Evolutionary conservation across 2,329 filamentous ascomycete genomes (phyloP).

Genomic region (Chaetoscypha palmicola): DNA sequence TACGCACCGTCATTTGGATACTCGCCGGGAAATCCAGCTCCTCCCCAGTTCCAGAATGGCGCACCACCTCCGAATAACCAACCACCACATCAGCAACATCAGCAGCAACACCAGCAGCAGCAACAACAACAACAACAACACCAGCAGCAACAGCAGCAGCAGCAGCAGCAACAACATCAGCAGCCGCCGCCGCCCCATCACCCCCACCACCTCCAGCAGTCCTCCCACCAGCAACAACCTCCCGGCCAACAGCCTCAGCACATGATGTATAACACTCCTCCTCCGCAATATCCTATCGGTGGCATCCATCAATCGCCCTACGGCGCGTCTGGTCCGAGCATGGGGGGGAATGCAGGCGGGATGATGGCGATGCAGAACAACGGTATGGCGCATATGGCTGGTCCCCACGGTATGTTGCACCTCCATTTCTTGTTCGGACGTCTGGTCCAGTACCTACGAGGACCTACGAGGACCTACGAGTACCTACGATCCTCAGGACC

Average conservation of each 20-base stretch:
- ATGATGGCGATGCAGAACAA: conserved; percentile 52
- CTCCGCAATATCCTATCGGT: conserved; percentile 24
- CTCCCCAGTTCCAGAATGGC: conserved; percentile 15
- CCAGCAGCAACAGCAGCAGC: background rate
- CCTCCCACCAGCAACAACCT: conserved; percentile 19
- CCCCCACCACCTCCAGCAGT: conserved; percentile 4
- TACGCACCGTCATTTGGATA: conserved; percentile 15
- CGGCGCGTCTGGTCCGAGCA: conserved; percentile 19
- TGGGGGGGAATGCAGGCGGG: conserved; percentile 25
- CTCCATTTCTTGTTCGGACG: conserved; percentile 5
- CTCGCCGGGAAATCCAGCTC: conserved; percentile 8
- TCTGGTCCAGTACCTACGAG: conserved; percentile 1
- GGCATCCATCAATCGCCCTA: conserved; percentile 25
- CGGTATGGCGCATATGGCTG: conserved; percentile 31
- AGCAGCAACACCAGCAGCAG: conserved; percentile 1
- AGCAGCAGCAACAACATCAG: conserved; percentile 4
- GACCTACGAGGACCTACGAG: background rate
- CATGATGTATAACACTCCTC: conserved; percentile 49
- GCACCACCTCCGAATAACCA: conserved; percentile 4
- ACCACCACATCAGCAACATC: background rate
- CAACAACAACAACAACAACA: conserved; percentile 4
- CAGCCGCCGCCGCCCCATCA: conserved; percentile 6
- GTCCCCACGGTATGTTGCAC: conserved; percentile 29
- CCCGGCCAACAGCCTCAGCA: conserved; percentile 32
- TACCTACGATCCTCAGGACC: background rate